Base-by-base conservation (phyloP, 2,329 filamentous ascomycete genomes). In the Dendrostoma leiphaemia region DNA sequence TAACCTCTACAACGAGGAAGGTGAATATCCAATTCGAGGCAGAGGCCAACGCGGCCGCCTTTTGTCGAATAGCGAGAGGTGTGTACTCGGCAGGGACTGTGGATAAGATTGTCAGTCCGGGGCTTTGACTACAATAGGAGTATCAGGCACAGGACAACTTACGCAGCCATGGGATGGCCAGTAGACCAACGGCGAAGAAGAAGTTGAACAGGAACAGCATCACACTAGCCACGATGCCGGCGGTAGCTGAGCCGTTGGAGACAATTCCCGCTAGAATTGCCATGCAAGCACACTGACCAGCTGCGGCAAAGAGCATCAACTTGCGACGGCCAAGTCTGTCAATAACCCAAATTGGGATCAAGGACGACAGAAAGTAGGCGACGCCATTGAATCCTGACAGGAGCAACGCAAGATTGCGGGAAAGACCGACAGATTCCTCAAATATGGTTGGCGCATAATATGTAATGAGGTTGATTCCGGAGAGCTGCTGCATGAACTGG, bases 251-350 rank as follows among this genome's bases (percentile, higher is more conserved):
- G n/a, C n/a, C n/a, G n/a, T n/a, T n/a, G n/a, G n/a, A n/a, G n/a
- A n/a, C n/a, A n/a, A 69, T 72, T 31, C 76, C 74, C 0, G 78
- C 74, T 34, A 84, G 73, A 34, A 90, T 76, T 2, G 84, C 79
- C 87, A 90, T 90, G 48, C 81, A 83, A 2, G 78, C 65, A 34
- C 82, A 83, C 73, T 86, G 84, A 0, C 84, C 84, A 3, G 75
- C 72, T 0, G 83, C 81, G 50, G 87, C 87, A 59, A 89, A 82
- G 17, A 91, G 70, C 85, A 91, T 90, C 57, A 91, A 78, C 63
- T 82, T 81, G 17, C 88, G 79, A 26, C 88, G 83, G 15, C 86
- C 86, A 3, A 86, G 81, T 2, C 81, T 78, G 67, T 88, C 85
- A 34, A 88, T 83, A 24, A 86, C 74, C 66, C 84, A 84, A 19